phyloP scores from a whole-genome alignment of 805 yeast genomes.

The Candida sonorensis region DNA sequence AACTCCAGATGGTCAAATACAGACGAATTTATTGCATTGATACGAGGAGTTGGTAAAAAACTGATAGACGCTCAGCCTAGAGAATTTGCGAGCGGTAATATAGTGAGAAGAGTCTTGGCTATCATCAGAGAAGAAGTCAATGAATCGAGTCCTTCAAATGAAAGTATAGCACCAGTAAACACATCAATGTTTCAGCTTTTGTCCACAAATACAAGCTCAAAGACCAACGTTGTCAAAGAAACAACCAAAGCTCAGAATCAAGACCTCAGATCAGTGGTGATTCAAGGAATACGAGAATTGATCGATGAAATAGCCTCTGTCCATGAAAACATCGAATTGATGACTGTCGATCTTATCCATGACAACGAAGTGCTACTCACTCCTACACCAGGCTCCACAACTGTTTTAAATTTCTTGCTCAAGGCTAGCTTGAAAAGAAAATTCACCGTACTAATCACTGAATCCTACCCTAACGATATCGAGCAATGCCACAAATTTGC shows the following conservation, averaged over 20 bases:
- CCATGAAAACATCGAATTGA: slow-evolving; percentile 84
- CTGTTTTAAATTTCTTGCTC: slow-evolving; percentile 79
- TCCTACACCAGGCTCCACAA: slow-evolving; percentile 91
- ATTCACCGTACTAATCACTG: slow-evolving; percentile 88
- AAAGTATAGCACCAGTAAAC: slow-evolving; percentile 45
- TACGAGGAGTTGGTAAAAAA: slow-evolving; percentile 65
- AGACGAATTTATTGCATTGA: slow-evolving; percentile 61
- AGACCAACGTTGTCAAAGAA: slow-evolving; percentile 16
- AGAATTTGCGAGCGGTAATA: slow-evolving; percentile 84
- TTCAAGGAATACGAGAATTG: slow-evolving; percentile 87
- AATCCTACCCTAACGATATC: slow-evolving; percentile 86
- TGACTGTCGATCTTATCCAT: slow-evolving; percentile 90
- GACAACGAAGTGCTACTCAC: slow-evolving; percentile 81
- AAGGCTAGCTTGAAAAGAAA: slow-evolving; percentile 85
- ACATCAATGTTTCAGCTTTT: slow-evolving; percentile 83
- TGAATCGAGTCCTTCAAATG: slow-evolving; percentile 24
- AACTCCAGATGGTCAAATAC: slow-evolving; percentile 82
- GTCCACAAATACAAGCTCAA: slow-evolving; percentile 34
- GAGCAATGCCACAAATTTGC: slow-evolving; percentile 73
- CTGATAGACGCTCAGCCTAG: slow-evolving; percentile 80
- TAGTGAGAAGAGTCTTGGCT: slow-evolving; percentile 82
- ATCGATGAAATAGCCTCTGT: slow-evolving; percentile 86
- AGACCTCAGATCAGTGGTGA: slow-evolving; percentile 77
- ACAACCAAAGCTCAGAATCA: slow-evolving; percentile 36
- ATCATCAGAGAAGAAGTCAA: slow-evolving; percentile 81